phyloP scores from a whole-genome alignment of 208 protist species.

The Crithidia bombi region DNA sequence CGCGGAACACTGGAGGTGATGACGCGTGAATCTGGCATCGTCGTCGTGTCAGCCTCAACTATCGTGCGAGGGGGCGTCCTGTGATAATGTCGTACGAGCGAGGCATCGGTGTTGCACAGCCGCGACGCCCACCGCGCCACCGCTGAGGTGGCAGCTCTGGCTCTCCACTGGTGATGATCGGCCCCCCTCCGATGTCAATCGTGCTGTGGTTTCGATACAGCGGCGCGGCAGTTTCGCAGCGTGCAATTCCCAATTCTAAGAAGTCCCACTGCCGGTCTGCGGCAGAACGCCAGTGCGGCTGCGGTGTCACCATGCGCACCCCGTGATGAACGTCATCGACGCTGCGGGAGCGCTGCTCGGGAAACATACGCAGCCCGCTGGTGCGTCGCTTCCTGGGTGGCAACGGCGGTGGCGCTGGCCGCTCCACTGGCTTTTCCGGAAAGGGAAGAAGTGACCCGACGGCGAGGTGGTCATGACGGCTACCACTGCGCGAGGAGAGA shows the following conservation, averaged over 20 bases:
- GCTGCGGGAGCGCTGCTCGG: slow-evolving; percentile 39
- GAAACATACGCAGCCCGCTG: slow-evolving; percentile 57
- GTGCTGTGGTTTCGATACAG: slow-evolving; percentile 57
- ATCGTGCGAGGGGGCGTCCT: slow-evolving; percentile 35
- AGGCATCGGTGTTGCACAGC: slow-evolving; percentile 28
- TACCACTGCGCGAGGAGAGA: slow-evolving; percentile 21
- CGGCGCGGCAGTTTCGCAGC: slow-evolving; percentile 13
- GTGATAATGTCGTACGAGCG: slow-evolving; percentile 79
- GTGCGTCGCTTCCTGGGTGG: slow-evolving; percentile 41
- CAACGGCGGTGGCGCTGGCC: slow-evolving; percentile 56
- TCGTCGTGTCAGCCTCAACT: neutral
- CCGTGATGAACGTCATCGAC: slow-evolving; percentile 45
- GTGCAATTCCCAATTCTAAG: slow-evolving; percentile 42
- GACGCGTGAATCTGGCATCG: neutral
- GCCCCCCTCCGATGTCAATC: slow-evolving; percentile 30
- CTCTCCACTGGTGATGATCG: neutral
- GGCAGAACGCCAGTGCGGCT: slow-evolving; percentile 56
- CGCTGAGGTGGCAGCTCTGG: slow-evolving; percentile 11
- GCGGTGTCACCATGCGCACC: slow-evolving; percentile 66
- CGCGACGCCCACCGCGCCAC: slow-evolving; percentile 47
- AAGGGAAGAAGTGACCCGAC: slow-evolving; percentile 56
- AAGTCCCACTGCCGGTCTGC: slow-evolving; percentile 56
- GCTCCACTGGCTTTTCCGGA: slow-evolving; percentile 44
- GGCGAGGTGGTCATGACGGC: slow-evolving; percentile 40
- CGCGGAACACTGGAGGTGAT: too few relatives aligned